A percentile compares a stretch with the other conserved stretches of the same genome.
These are phyloP conservation scores for Wallacemonas rigidus DNA, from an alignment of 208 protist species.

Conservation along the genomic window DNA sequence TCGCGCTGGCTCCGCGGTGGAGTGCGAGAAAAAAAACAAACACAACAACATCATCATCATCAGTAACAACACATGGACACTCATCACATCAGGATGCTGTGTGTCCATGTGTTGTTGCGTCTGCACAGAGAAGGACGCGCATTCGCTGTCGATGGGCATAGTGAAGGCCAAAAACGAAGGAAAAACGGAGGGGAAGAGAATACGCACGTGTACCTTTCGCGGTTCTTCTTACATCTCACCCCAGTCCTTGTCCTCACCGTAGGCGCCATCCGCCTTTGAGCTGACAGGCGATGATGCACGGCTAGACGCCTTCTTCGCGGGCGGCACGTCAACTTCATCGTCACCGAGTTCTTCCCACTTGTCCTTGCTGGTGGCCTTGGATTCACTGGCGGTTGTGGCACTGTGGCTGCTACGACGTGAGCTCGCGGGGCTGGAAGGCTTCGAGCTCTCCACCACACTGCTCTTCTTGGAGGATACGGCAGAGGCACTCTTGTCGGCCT, in stretches of 20 bases:
- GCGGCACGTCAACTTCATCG: constrained; percentile 13
- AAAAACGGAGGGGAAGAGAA: constrained; percentile 11
- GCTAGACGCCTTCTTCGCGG: constrained; percentile 8
- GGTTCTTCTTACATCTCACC: constrained; percentile 22
- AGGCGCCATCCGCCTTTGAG: constrained; percentile 21
- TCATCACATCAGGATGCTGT: too few relatives aligned
- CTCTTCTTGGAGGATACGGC: not conserved
- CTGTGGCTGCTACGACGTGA: constrained; percentile 9
- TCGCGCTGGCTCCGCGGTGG: too few relatives aligned
- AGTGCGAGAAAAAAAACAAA: too few relatives aligned
- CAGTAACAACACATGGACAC: too few relatives aligned
- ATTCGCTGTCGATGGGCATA: too few relatives aligned
- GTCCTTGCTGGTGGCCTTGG: constrained; percentile 21
- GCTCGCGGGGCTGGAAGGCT: constrained; percentile 2
- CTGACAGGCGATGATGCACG: not conserved
- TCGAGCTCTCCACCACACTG: constrained; percentile 16
- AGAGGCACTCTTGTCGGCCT: constrained; percentile 15
- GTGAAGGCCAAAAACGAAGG: constrained; percentile 7
- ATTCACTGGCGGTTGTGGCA: not conserved
- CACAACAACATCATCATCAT: too few relatives aligned
- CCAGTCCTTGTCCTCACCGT: constrained; percentile 31
- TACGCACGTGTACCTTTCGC: not conserved
- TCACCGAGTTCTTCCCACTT: constrained; percentile 13
- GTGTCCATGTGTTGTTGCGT: too few relatives aligned
- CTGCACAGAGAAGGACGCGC: too few relatives aligned